phyloP scores from a whole-genome alignment of 305 asterid species.

The Fraxinus albicans region DNA sequence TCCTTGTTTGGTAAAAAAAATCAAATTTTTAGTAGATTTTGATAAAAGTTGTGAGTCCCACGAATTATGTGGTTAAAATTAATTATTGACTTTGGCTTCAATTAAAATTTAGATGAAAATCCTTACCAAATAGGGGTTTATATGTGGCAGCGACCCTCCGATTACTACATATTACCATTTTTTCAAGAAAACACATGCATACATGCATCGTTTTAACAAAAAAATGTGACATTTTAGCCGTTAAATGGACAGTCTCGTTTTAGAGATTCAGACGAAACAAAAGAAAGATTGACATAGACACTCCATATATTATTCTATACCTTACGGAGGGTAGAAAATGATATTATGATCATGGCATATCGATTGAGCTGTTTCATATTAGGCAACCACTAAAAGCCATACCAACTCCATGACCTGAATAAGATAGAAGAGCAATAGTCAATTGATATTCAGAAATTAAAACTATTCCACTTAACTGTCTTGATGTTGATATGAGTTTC shows the following conservation, averaged over 20 bases:
- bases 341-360: not conserved
- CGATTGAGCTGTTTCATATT: not conserved
- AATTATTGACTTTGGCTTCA: no score
- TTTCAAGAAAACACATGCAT: not conserved
- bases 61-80: no score
- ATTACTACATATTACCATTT: not conserved
- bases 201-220: not conserved
- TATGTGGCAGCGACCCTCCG: not conserved
- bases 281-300: not conserved
- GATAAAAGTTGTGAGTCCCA: no score
- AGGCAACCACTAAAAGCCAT: slow-evolving; percentile 16
- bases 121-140: no score
- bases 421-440: slow-evolving; percentile 8
- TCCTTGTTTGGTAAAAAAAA: no score
- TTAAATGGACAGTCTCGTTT: no score
- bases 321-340: not conserved
- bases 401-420: slow-evolving; percentile 20
- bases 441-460: not conserved
- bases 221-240: no score
- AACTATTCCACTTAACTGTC: slow-evolving; percentile 10
- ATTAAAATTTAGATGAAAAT: no score
- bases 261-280: not conserved
- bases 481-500: slow-evolving; percentile 31
- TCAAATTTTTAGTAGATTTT: no score
- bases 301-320: not conserved